Base-by-base conservation (phyloP, 805 yeast species). In the Saturnispora halmiae region DNA sequence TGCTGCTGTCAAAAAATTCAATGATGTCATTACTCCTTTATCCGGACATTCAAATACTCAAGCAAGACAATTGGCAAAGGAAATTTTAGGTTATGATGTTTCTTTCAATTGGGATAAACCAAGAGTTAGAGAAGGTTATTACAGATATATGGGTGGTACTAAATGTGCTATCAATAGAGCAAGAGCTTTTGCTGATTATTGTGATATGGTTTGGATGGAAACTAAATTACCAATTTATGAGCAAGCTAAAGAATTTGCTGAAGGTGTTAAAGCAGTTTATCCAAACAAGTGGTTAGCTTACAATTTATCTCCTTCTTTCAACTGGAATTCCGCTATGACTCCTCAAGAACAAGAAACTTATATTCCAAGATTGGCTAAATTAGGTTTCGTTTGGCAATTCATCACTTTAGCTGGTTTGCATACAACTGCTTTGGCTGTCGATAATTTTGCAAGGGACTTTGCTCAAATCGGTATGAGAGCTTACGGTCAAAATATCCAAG, bases 181-280 rank as follows among this genome's bases (percentile, higher is more conserved):
- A 47, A 77, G 95, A 58, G 94, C 95, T 24, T 90, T 72, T 61
- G 88, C 96, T 41, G 96, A 96, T 48, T 90, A 81, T 64, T 87
- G 94, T 33, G 97, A 88, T 65, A 72, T 90, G 69, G 79, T 88
- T 53, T 90, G 97, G 97, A 88, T 90, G 96, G 97, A 90, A 72
- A 81, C 95, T 45, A 88, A 88, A 63, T 75, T 84, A 52, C 97
- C 97, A 51, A 95, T 87, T 64, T 88, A 75, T 66, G 73, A 70
- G 46, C 97, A 90, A 69, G 97, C 96, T 49, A 76, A 79, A 65
- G 95, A 86, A 67, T 90, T 90, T 58, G 92, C 97, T 42, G 82
- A 78, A 34, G 96, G 97, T 58, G 94, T 90, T 50, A 75, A 79
- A 60, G 73, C 76, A 26, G 70, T 69, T 45, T 82, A 62, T 66